Conservation (phyloP, 352 stramenopile genomes). For the Phytophthora pisi region DNA sequence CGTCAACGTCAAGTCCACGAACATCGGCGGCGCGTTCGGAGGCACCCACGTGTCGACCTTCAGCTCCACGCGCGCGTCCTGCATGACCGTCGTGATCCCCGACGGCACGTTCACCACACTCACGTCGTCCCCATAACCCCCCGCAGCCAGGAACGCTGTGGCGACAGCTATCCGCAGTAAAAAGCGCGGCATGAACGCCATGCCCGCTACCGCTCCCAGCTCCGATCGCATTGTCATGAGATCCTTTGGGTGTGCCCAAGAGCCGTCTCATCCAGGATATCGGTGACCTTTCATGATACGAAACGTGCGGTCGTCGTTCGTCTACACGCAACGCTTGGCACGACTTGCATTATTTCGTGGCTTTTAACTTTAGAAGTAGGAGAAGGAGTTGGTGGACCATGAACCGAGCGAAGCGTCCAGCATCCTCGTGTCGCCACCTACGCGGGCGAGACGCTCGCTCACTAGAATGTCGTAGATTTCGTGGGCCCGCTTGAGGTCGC, state of each 20-base stretch:
- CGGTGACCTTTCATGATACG: constrained; percentile 24
- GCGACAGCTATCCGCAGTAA: constrained; percentile 11
- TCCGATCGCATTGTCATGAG: constrained; percentile 7
- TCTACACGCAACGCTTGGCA: neutral
- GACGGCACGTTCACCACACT: constrained; percentile 57
- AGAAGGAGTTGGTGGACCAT: too few species aligned
- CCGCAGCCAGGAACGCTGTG: neutral
- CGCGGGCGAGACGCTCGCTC: constrained; percentile 33
- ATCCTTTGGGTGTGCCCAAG: constrained; percentile 8
- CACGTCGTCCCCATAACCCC: constrained; percentile 11
- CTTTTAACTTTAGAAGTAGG: too few species aligned
- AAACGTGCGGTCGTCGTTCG: constrained; percentile 15
- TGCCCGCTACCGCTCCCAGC: neutral
- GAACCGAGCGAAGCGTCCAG: constrained; percentile 5
- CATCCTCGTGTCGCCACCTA: constrained; percentile 17
- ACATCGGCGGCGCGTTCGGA: constrained; percentile 41
- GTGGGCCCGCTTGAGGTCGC: constrained; percentile 39
- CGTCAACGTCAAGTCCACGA: constrained; percentile 48
- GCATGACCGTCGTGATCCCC: constrained; percentile 53
- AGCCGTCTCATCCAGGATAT: constrained; percentile 3
- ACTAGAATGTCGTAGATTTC: constrained; percentile 45
- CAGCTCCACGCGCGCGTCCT: constrained; percentile 45
- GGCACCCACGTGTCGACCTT: constrained; percentile 53
- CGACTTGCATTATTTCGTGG: too few species aligned
- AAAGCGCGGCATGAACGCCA: constrained; percentile 2